A percentile compares a stretch with the other conserved stretches of the same genome.
Evolutionary conservation across 1,139 yeast species (phyloP).

Genomic region (Fermentozyma sake): DNA sequence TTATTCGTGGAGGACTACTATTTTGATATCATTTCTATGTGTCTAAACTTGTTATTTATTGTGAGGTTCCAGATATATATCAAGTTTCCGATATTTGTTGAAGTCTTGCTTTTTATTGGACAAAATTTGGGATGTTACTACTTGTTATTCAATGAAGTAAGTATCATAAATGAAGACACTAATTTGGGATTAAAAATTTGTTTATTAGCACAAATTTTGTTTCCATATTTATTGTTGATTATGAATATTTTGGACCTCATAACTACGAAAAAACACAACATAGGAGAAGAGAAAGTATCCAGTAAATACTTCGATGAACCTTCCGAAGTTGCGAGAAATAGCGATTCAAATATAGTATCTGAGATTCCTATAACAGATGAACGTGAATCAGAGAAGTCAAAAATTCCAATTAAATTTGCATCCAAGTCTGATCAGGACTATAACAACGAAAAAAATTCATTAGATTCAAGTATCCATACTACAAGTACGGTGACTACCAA

Average conservation of each 20-base stretch:
- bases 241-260: conserved; percentile 12
- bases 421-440: no score
- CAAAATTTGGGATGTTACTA: conserved; percentile 14
- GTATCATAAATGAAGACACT: conserved; percentile 6
- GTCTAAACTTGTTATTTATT: conserved; percentile 19
- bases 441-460: no score
- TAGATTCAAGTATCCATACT: no score
- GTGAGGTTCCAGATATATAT: conserved; percentile 14
- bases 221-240: conserved; percentile 16
- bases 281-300: no score
- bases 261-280: no score
- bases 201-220: conserved; percentile 12
- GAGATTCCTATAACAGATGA: not conserved
- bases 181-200: conserved; percentile 7
- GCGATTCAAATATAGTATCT: no score
- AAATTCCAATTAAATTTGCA: no score
- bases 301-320: conserved; percentile 1
- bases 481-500: no score
- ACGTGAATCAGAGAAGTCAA: no score
- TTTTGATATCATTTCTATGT: conserved; percentile 17
- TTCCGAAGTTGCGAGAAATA: no score
- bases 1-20: conserved; percentile 9
- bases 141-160: conserved; percentile 8
- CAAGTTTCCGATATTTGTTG: conserved; percentile 9
- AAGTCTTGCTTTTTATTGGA: conserved; percentile 11